Evolutionary conservation across 2,329 filamentous ascomycete species (phyloP), one percentile per base, ranked within the genome.

Genomic region (Epichloe scottii): DNA sequence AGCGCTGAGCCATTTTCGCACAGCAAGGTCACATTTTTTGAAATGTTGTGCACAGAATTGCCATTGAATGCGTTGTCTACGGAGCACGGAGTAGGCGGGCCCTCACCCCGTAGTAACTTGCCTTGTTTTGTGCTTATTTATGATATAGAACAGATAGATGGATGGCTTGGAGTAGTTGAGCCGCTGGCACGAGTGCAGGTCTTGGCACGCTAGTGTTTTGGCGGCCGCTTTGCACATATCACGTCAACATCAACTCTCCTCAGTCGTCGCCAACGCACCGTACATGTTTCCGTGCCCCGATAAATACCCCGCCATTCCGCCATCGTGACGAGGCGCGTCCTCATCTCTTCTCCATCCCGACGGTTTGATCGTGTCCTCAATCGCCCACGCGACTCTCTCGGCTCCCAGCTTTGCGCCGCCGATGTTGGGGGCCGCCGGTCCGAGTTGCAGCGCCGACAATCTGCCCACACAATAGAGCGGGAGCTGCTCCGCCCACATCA

Each of bases 401-500:
- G 86, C 85, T 0, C 85, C 85, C 26, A 82, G 62, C 56, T 86
- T 77, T 3, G 85, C 85, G 0, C 87, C 87, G 30, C 85, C 85
- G 3, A 90, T 69, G 62, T 90, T 90, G 0, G 78, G 79, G 1
- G 84, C 84, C 0, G 81, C 84, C 11, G 87, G 86, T 0, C 87
- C 86, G 0, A 91, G 67, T 51, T 81, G 74, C 57, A 91, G 63
- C 1, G 75, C 79, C 0, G 83, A 86, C 37, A 90, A 67, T 49
- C 80, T 73, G 2, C 85, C 87, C 0, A 82, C 82, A 52, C 87
- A 66, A 60, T 89, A 90, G 1, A 89, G 65, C 1, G 87, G 87
- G 1, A 91, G 77, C n/a, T 79, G 79, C 0, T 82, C 72, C 38
- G 73, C 73, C 87, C 86, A 91, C 75, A 83, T 84, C 54, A 91